These are phyloP conservation scores for Chlorociboria aeruginascens DNA, from an alignment of 495 filamentous ascomycete genomes.

Conservation along the genomic window DNA sequence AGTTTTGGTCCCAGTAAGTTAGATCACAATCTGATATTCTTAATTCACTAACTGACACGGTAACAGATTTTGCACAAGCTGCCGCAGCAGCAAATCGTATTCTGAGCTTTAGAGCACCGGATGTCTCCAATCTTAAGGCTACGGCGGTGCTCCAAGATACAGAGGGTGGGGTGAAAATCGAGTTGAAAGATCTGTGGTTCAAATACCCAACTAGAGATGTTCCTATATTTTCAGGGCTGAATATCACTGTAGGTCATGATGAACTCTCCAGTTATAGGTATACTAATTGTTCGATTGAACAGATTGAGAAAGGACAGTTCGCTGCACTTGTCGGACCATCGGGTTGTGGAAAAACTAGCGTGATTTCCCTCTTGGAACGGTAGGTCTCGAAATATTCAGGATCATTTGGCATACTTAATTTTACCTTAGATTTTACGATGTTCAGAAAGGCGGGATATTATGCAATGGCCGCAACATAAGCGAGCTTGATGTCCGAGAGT, in stretches of 20 bases:
- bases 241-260: slow-evolving; percentile 24
- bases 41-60: not conserved
- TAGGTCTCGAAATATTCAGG: not conserved
- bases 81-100: slow-evolving; percentile 44
- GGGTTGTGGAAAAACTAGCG: slow-evolving; percentile 63
- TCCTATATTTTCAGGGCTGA: slow-evolving; percentile 38
- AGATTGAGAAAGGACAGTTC: slow-evolving; percentile 51
- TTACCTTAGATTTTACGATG: slow-evolving; percentile 39
- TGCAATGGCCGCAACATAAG: slow-evolving; percentile 38
- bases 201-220: slow-evolving; percentile 42
- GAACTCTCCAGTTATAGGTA: not conserved
- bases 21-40: not conserved
- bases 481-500: slow-evolving; percentile 30
- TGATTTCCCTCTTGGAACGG: slow-evolving; percentile 49
- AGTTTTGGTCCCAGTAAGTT: slow-evolving; percentile 14
- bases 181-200: slow-evolving; percentile 45
- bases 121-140: slow-evolving; percentile 1
- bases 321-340: slow-evolving; percentile 59
- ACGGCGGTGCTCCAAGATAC: slow-evolving; percentile 21
- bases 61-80: slow-evolving; percentile 42
- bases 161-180: slow-evolving; percentile 39
- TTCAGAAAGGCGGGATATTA: slow-evolving; percentile 37
- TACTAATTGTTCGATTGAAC: not conserved
- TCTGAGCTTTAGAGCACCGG: slow-evolving; percentile 16
- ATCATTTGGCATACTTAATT: not conserved